These are phyloP conservation scores for Diplodia mutila DNA, from an alignment of 2,329 filamentous ascomycete species.

Conservation along the genomic window DNA sequence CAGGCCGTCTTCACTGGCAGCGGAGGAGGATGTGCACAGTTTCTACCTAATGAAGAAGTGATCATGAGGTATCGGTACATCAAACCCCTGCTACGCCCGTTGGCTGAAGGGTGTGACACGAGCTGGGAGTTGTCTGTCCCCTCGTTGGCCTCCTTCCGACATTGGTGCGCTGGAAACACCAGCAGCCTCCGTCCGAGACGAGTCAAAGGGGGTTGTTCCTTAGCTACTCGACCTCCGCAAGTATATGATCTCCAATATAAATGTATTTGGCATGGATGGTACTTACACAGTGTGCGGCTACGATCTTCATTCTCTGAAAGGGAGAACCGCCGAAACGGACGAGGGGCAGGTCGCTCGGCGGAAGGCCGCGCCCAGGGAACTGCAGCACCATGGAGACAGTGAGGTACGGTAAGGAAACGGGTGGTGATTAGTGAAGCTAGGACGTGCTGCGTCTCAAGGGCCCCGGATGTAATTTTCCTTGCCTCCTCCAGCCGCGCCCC, in stretches of 20 bases:
- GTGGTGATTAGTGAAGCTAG: neutral
- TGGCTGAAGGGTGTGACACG: neutral
- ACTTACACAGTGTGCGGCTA: neutral
- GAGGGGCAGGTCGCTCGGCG: slow-evolving; percentile 29
- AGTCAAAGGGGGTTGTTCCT: neutral
- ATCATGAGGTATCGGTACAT: slow-evolving; percentile 7
- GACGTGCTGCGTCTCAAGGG: neutral
- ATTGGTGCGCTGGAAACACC: neutral
- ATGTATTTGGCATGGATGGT: slow-evolving; percentile 3
- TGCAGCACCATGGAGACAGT: neutral
- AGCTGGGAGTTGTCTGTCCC: neutral
- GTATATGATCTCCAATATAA: neutral
- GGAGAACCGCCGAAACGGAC: slow-evolving; percentile 2
- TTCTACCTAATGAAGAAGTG: slow-evolving; percentile 17
- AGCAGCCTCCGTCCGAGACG: neutral
- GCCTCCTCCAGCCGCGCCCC: neutral
- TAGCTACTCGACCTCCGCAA: neutral
- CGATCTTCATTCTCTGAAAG: slow-evolving; percentile 6
- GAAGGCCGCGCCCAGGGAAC: neutral
- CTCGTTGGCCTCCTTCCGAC: neutral
- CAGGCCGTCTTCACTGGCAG: neutral
- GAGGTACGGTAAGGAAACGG: neutral
- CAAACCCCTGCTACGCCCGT: slow-evolving; percentile 6
- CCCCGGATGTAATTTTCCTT: slow-evolving; percentile 7
- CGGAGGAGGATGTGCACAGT: neutral